Conservation (phyloP, 257 asterid species). For the Solanum pennellii region DNA sequence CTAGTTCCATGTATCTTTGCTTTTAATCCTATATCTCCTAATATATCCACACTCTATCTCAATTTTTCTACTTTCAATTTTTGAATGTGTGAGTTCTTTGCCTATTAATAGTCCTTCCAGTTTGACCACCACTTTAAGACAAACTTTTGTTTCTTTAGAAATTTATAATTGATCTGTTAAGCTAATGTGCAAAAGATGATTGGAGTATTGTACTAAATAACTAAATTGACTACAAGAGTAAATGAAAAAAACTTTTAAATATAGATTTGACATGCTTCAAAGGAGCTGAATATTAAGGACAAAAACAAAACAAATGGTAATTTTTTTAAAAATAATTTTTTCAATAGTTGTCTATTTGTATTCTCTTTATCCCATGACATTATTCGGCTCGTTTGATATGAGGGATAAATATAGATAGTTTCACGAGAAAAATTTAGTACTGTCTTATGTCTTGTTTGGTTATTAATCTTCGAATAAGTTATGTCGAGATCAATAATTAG, state of each 20-base stretch:
- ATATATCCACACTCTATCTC: neutral
- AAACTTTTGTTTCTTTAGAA: neutral
- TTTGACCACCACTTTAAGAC: neutral
- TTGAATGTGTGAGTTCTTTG: neutral
- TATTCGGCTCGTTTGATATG: neutral
- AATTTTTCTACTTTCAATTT: neutral
- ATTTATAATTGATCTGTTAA: neutral
- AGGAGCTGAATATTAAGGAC: neutral
- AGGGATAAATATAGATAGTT: too few relatives aligned
- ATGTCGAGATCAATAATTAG: too few relatives aligned
- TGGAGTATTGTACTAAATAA: neutral
- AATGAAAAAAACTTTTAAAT: neutral
- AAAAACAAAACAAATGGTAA: neutral
- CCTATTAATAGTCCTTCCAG: neutral
- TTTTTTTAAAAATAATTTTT: neutral
- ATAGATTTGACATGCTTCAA: neutral
- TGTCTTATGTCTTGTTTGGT: neutral
- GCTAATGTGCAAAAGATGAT: neutral
- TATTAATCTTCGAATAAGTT: neutral
- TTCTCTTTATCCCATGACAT: neutral
- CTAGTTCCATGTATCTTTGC: neutral
- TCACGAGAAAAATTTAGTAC: neutral
- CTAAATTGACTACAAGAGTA: neutral
- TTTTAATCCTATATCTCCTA: neutral
- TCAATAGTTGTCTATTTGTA: neutral